Percentiles rank a stretch among this genome's conserved stretches.
phyloP scores from a whole-genome alignment of 352 stramenopile species.

The Globisporangium nunn region DNA sequence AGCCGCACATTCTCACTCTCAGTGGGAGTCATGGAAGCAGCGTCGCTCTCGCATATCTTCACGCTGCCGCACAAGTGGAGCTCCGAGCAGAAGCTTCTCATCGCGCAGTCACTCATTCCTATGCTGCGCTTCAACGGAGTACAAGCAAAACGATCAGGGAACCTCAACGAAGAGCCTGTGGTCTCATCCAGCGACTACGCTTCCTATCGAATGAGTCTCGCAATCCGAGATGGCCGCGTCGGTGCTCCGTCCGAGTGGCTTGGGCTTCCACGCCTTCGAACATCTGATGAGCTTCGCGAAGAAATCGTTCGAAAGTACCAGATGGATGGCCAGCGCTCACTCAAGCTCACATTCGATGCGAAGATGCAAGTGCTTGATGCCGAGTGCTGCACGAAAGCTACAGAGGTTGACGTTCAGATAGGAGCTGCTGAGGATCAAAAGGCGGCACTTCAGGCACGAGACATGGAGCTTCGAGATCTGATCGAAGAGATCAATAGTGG shows the following conservation, averaged over 20 bases:
- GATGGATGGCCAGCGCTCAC: constrained; percentile 21
- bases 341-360: constrained; percentile 20
- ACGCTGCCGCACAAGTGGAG: constrained; percentile 39
- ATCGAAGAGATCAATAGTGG: constrained; percentile 66
- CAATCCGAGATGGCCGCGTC: constrained; percentile 23
- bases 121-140: constrained; percentile 23
- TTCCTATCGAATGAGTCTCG: constrained; percentile 28
- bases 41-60: constrained; percentile 25
- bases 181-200: background rate
- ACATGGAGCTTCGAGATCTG: constrained; percentile 26
- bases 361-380: constrained; percentile 14
- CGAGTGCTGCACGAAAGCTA: constrained; percentile 9
- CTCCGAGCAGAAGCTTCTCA: constrained; percentile 31
- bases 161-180: background rate
- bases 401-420: constrained; percentile 14
- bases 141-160: background rate
- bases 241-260: constrained; percentile 19
- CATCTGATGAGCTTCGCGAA: constrained; percentile 12
- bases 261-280: constrained; percentile 12
- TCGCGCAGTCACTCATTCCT: constrained; percentile 30
- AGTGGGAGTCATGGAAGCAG: constrained; percentile 36
- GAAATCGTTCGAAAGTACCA: constrained; percentile 31
- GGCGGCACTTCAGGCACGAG: constrained; percentile 16
- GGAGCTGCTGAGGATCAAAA: constrained; percentile 15
- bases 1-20: constrained; percentile 31